Base-by-base conservation (phyloP, 805 yeast genomes). In the Cyberlindnera nakhonratchasimensis region DNA sequence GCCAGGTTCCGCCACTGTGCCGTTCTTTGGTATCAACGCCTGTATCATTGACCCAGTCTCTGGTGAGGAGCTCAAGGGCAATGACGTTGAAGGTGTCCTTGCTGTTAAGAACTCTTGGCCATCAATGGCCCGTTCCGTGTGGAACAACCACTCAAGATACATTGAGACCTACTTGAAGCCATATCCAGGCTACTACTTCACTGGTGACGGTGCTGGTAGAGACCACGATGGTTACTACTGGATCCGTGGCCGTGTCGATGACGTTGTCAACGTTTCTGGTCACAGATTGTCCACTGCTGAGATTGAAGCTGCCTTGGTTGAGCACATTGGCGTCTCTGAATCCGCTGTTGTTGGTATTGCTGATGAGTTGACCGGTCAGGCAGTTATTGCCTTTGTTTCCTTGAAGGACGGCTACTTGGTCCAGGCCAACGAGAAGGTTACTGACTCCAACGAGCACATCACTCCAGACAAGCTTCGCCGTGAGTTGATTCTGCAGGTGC, bases 151-250 rank as follows among this genome's bases (percentile, higher is more conserved):
- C 65, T 71, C 72, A 52, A 73, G 88, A 61, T 86, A 70, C 66
- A 66, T 81, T 68, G 95, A 86, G 55, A 86, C 93, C n/a, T 86
- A 86, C 65, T 67, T 84, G 62, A 80, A 77, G 45, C 91, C 93
- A 40, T 86, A 84, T 67, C 85, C 86, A 37, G 89, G 89, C 37
- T 78, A 75, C 62, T 86, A 84, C 69, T 86, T 86, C 70, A 81
- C 93, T 1, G 95, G 95, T 57, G 95, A 86, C 66, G 95, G 95
- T 66, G 93, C 91, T 21, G 91, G 89, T 16, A 75, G 90, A 60
- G 95, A 86, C 61, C 71, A 75, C 52, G 91, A 85, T 60, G 95
- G 95, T 6, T 86, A 77, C 69, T 82, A 79, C 67, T 86, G 93
- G 90, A 84, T 86, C 51, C 65, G 84, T 57, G 95, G 95, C 43